Percentiles rank a stretch among this genome's conserved stretches.
Evolutionary conservation across 495 filamentous ascomycete genomes (phyloP).

Genomic region (Aspergillus nanangensis): DNA sequence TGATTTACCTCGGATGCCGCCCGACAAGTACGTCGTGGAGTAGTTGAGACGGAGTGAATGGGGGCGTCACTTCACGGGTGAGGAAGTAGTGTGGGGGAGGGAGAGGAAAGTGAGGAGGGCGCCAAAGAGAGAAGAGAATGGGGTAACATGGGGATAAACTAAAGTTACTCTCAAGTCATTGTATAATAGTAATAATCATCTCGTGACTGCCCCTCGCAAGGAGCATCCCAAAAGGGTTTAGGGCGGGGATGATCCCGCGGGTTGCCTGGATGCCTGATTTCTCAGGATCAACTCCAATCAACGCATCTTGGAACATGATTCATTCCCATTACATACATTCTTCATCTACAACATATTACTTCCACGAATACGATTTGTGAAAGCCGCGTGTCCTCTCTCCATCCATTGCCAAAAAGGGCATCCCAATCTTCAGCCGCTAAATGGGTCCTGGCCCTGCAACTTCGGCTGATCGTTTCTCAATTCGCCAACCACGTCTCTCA

Average conservation of each 20-base stretch:
- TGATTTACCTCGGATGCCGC: not conserved
- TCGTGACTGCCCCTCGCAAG: constrained; percentile 28
- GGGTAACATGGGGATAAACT: not conserved
- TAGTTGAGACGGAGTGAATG: not conserved
- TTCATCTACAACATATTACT: not conserved
- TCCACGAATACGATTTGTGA: too few relatives aligned
- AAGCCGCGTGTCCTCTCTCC: not conserved
- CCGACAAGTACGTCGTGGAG: not conserved
- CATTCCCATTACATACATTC: not conserved
- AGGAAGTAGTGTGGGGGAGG: not conserved
- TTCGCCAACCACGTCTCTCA: constrained; percentile 27
- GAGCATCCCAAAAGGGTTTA: constrained; percentile 21
- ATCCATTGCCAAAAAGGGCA: not conserved
- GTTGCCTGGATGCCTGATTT: constrained; percentile 2
- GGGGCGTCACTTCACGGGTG: not conserved
- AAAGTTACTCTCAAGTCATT: not conserved
- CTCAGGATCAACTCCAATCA: too few relatives aligned
- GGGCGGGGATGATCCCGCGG: constrained; percentile 22
- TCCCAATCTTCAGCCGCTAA: not conserved
- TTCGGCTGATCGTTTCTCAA: constrained; percentile 19
- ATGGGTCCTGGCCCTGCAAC: constrained; percentile 16
- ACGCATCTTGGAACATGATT: not conserved
- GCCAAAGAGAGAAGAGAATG: not conserved
- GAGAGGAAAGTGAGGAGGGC: not conserved
- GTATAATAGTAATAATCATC: constrained; percentile 2